Base-by-base conservation (phyloP, 2,329 filamentous ascomycete genomes). In the Ceratocystis diversiconidia region DNA sequence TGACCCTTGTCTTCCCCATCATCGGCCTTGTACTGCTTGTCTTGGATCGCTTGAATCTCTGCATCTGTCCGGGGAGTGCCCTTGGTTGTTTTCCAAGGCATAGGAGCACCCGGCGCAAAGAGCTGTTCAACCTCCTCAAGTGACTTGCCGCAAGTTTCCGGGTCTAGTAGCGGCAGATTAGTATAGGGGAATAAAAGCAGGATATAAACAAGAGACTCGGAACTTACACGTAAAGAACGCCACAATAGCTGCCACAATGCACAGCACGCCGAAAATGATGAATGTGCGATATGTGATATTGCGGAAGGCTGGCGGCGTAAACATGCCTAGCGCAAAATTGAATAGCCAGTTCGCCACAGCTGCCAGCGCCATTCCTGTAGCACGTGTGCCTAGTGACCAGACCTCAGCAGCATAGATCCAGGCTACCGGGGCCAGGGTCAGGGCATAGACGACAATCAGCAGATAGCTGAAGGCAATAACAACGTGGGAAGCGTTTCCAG, bases 341-440 rank as follows among this genome's bases (percentile, higher is more conserved):
- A 77, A 77, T 32, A 73, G 69, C 75, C 75, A 77, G 69, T 76
- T 76, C 44, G 78, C 77, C 19, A 82, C 75, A 1, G 82, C 79
- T 0, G 82, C 77, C 52, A 85, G 74, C 25, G 79, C 79, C 76
- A 85, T 84, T 22, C 82, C 83, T 1, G 78, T 81, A 2, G 82
- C 83, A 43, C 84, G 79, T 0, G 82, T 83, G 67, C 82, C 81
- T 1, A 85, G 76, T 0, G 82, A 83, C 80, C 81, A 86, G 1
- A 85, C 80, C 72, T 88, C 85, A 17, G 83, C 81, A 0, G 82
- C 81, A 69, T 88, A 87, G 57, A 86, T 79, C 84, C 85, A 87
- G 64, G 80, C 82, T 2, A 85, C 81, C 0, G 84, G 83, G 0
- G 83, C 84, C 19, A 85, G 78, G 0, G 83, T 86, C n/a, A 85